Conservation (phyloP, 495 filamentous ascomycete genomes). For the Talaromyces borbonicus region DNA sequence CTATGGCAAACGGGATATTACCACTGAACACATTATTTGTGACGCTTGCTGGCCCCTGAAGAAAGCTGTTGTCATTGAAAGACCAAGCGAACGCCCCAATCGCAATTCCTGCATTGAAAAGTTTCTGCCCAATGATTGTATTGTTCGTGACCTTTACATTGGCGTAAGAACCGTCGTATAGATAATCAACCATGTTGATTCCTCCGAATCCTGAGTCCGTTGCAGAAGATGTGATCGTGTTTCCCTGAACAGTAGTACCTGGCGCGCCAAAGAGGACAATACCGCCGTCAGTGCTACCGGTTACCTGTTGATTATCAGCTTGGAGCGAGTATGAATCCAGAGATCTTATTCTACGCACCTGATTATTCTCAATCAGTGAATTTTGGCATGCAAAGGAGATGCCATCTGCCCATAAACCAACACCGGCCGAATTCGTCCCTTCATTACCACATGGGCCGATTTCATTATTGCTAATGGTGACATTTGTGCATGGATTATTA, state of each 20-base stretch:
- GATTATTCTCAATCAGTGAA: slow-evolving; percentile 11
- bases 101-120: slow-evolving; percentile 9
- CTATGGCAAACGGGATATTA: slow-evolving; percentile 13
- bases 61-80: background rate
- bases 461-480: slow-evolving; percentile 12
- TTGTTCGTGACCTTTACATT: slow-evolving; percentile 12
- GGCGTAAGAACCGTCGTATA: slow-evolving; percentile 10
- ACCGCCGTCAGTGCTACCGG: slow-evolving; percentile 11
- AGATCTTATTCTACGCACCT: no score
- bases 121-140: slow-evolving; percentile 9
- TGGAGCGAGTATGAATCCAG: background rate
- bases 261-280: slow-evolving; percentile 14
- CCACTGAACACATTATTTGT: slow-evolving; percentile 12
- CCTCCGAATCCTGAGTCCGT: slow-evolving; percentile 10
- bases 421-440: slow-evolving; percentile 8
- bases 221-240: slow-evolving; percentile 12
- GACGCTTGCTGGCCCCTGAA: slow-evolving; percentile 9
- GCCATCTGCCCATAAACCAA: slow-evolving; percentile 12
- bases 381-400: slow-evolving; percentile 12
- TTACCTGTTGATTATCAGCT: slow-evolving; percentile 8
- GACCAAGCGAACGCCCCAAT: slow-evolving; percentile 10
- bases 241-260: slow-evolving; percentile 10
- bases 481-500: slow-evolving; percentile 10
- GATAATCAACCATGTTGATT: slow-evolving; percentile 13
- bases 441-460: slow-evolving; percentile 13